Base-by-base conservation (phyloP, 495 filamentous ascomycete species). In the Xylaria intraflava region DNA sequence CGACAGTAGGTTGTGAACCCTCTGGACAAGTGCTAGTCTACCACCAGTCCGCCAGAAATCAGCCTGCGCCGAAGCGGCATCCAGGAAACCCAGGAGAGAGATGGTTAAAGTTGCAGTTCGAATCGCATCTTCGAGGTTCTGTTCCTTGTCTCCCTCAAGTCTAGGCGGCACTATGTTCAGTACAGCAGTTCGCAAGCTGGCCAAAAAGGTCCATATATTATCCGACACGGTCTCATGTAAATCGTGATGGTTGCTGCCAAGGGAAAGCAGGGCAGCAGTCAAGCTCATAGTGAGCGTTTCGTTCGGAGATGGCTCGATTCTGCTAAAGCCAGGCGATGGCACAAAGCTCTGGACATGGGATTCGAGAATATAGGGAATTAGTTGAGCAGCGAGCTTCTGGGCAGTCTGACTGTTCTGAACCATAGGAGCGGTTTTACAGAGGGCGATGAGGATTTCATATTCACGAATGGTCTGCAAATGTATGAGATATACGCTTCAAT, bases 291-390 rank as follows among this genome's bases (percentile, higher is more conserved):
- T 85, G 26, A 97, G 77, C 1, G 82, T 76, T 70, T 97, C 93
- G 81, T 88, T 93, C 12, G 93, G 94, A 2, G 92, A 95, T 10
- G 90, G 89, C 57, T 88, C 83, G 56, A 95, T 81, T 54, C 79
- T 83, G 33, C 82, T 84, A 52, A 96, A 83, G 65, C 87, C 88
- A 0, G 92, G 88, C 39, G 91, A 95, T 2, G 83, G 72, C 7
- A 81, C 80, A 56, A 97, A 87, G 22, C 77, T 65, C 64, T 96
- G 93, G 45, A 76, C 74, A 56, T 88, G 85, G 11, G 88, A 84
- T 63, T 96, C 89, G 49, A 87, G 79, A 30, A 96, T 74, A 68
- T 96, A 96, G 8, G 82, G 86, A 11, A 83, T 78, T 30, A 98
- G 70, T 62, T 91, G 90, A 3, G 72, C 68, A 16, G 83, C 76